A percentile compares a stretch with the other conserved stretches of the same genome.
These are phyloP conservation scores for Glycine latifolia DNA, from an alignment of 306 rosid species.

Conservation along the genomic window DNA sequence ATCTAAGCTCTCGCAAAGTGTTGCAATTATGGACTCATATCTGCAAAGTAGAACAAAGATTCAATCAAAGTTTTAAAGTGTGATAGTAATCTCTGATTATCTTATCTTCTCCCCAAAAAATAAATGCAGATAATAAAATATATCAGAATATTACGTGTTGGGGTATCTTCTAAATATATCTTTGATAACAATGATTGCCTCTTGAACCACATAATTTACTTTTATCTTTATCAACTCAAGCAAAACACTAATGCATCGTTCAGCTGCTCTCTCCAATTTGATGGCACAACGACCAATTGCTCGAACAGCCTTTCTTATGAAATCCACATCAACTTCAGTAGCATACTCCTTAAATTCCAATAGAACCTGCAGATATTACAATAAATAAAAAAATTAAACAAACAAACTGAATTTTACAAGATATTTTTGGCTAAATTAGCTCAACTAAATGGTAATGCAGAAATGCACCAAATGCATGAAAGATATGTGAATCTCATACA, in stretches of 20 bases:
- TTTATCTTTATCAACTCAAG: conserved; percentile 93
- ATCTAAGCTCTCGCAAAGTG: conserved; percentile 91
- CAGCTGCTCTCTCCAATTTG: conserved; percentile 96
- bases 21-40: conserved; percentile 94
- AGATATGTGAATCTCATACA: conserved; percentile 10
- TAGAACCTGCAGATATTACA: conserved; percentile 66
- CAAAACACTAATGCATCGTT: conserved; percentile 93
- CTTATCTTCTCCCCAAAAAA: conserved; percentile 2
- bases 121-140: conserved; percentile 19
- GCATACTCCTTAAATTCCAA: conserved; percentile 96
- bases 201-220: conserved; percentile 95
- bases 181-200: conserved; percentile 94
- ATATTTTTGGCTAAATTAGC: conserved; percentile 1
- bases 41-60: conserved; percentile 52
- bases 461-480: conserved; percentile 21
- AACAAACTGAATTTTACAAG: neutral
- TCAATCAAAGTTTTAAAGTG: conserved; percentile 34
- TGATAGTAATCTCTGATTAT: conserved; percentile 14
- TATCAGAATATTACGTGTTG: conserved; percentile 73
- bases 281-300: conserved; percentile 98
- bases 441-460: conserved; percentile 1
- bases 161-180: conserved; percentile 97
- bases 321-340: conserved; percentile 95
- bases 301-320: conserved; percentile 92
- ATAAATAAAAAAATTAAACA: neutral